Conservation (phyloP, 352 stramenopile genomes). For the Globisporangium lucens region DNA sequence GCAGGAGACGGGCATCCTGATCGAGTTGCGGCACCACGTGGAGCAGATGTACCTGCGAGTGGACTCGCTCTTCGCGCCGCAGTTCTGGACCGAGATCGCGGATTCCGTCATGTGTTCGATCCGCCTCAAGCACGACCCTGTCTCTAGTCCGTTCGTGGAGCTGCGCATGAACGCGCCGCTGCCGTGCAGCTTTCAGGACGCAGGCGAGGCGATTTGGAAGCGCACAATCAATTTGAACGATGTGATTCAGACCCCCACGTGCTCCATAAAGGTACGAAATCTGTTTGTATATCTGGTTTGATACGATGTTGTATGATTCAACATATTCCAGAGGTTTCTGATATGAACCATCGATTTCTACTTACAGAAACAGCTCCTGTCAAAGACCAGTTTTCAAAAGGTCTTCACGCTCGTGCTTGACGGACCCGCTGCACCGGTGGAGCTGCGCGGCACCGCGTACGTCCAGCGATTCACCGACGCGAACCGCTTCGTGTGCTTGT, state of each 20-base stretch:
- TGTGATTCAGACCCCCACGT: conserved; percentile 19
- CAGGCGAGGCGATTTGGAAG: neutral
- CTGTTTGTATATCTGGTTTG: no score
- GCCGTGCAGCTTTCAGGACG: neutral
- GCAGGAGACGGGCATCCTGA: neutral
- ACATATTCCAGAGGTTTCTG: neutral
- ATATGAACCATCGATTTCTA: no score
- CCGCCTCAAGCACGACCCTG: neutral
- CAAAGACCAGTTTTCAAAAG: neutral
- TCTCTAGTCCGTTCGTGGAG: conserved; percentile 1
- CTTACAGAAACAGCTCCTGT: neutral
- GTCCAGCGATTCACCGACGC: neutral
- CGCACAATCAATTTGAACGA: neutral
- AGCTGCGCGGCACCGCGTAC: conserved; percentile 5
- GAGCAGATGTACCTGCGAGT: neutral
- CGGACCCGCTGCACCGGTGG: neutral
- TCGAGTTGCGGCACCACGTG: neutral
- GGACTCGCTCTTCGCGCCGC: neutral
- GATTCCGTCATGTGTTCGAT: neutral
- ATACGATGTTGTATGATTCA: neutral
- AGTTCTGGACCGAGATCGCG: conserved; percentile 1
- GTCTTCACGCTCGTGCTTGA: no score
- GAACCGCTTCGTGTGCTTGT: neutral
- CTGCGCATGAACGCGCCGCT: conserved; percentile 19
- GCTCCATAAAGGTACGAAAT: neutral